Conservation (phyloP, 163 green algal genomes). For the Smithsoniella earleae region DNA sequence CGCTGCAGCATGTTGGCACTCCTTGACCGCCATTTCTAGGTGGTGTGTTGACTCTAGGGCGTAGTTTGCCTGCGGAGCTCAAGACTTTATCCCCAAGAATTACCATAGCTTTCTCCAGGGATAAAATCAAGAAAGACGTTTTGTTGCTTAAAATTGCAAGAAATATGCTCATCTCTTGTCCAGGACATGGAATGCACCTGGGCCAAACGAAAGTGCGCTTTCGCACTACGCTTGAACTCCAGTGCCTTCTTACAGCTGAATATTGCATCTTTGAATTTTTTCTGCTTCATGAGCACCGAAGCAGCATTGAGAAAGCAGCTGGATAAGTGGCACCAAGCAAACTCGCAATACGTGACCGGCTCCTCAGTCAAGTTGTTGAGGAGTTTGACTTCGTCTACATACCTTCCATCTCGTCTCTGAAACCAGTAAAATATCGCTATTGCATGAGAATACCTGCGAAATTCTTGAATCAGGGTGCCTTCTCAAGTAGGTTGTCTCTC, state of each 20-base stretch:
- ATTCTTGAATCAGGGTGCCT: no score
- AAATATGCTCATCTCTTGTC: not conserved
- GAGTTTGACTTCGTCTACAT: constrained; percentile 29
- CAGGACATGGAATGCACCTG: not conserved
- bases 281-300: constrained; percentile 1
- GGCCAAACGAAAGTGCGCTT: constrained; percentile 5
- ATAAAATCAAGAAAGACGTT: no score
- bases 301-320: constrained; percentile 16
- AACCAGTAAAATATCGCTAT: constrained; percentile 26
- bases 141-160: no score
- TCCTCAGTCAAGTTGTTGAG: not conserved
- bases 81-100: no score
- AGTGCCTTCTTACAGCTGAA: constrained; percentile 28
- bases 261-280: constrained; percentile 3
- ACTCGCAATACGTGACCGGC: not conserved
- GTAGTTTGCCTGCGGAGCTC: constrained; percentile 27
- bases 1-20: not conserved
- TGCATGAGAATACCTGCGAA: constrained; percentile 20
- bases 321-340: not conserved
- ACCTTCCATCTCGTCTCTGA: constrained; percentile 17
- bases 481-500: no score
- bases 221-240: constrained; percentile 19
- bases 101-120: no score
- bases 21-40: constrained; percentile 21
- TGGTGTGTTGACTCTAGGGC: constrained; percentile 16